Base-by-base conservation (phyloP, 352 stramenopile species). In the Phytophthora sp. region DNA sequence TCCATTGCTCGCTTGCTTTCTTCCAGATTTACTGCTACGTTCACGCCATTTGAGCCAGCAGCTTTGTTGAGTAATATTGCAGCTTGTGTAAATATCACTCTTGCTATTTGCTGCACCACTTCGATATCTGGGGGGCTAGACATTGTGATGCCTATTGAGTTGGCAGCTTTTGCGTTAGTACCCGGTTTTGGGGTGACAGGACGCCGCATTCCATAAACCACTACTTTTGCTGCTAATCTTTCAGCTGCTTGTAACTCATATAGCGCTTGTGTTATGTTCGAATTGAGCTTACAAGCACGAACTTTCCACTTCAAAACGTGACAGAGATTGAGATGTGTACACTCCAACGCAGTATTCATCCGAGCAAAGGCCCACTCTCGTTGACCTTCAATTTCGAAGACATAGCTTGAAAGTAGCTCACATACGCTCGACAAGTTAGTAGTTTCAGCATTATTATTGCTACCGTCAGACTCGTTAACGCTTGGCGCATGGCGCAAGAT, bases 351-450 rank as follows among this genome's bases (percentile, higher is more conserved):
- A 13, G 7, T 28, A 12, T 74, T 26, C 38, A 66, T 65, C 27
- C 66, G 54, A 5, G 15, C 34, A 20, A 72, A 42, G 4, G 74
- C 74, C 37, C 20, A 49, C 12, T 59, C 48, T 1, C 10, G 35
- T 42, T 68, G 60, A 2, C 77, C 77, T 56, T 86, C 77, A 3
- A 78, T 63, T 13, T 82, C 74, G 3, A 77, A 59, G 30, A 86
- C 49, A n/a, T 32, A 18, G 13, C 74, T 76, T 3, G 53, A 30
- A 53, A 80, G 38, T 24, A 69, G 24, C n/a, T 66, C 41, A 49
- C 55, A 77, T 17, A 62, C 28, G 5, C 41, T 45, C 13, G 11
- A 21, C 24, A 32, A 13, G 18, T 68, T 23, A 45, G 12, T 54
- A 12, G 44, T 26, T 21, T 20, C 5, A 28, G 31, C 38, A 15